Percentiles rank a stretch among this genome's conserved stretches.
These are phyloP conservation scores for Leptosphaerulina australis DNA, from an alignment of 2,329 filamentous ascomycete species.

Conservation along the genomic window DNA sequence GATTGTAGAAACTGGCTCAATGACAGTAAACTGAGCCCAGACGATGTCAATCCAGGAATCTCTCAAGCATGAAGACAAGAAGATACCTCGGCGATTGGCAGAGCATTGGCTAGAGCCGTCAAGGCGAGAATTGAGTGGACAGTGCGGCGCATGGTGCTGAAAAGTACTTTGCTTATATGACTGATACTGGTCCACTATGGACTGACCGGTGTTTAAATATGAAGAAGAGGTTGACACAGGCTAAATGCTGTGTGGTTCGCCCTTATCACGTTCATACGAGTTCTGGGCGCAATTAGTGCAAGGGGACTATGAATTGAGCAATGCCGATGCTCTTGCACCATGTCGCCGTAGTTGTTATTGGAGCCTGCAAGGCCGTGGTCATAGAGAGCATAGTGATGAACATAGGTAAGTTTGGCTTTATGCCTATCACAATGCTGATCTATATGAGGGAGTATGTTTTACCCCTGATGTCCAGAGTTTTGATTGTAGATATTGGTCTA, in stretches of 20 bases:
- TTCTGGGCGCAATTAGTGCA: background rate
- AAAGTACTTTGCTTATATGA: background rate
- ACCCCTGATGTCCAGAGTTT: too few species aligned
- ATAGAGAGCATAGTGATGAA: background rate
- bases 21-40: slow-evolving; percentile 1
- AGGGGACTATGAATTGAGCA: slow-evolving; percentile 9
- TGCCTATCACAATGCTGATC: background rate
- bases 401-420: background rate
- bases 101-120: background rate
- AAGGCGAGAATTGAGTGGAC: background rate
- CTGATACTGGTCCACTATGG: background rate
- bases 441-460: background rate
- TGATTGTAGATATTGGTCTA: too few species aligned
- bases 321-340: background rate
- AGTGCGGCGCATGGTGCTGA: background rate
- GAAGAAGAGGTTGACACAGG: background rate
- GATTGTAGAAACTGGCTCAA: slow-evolving; percentile 9
- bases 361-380: background rate
- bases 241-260: background rate
- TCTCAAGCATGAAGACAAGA: too few species aligned
- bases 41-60: background rate
- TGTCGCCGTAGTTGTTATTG: background rate
- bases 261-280: background rate
- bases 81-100: background rate
- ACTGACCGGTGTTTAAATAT: background rate